phyloP scores from a whole-genome alignment of 768 basidiomycete species.

The Boletus edulis region DNA sequence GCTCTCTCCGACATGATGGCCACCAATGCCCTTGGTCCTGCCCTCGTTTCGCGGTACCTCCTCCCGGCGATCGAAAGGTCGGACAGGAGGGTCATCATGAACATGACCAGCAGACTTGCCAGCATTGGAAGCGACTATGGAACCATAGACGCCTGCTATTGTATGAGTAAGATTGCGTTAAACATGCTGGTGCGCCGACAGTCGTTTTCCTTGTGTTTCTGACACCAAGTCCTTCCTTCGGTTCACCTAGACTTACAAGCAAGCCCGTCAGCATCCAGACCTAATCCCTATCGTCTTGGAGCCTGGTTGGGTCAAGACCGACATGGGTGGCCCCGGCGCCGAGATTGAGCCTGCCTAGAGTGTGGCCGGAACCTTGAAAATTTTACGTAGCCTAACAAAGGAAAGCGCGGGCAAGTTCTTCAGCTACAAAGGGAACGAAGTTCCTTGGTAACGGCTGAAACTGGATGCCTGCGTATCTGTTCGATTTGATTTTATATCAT shows the following conservation, averaged over 20 bases:
- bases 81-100: slow-evolving; percentile 33
- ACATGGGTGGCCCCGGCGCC: slow-evolving; percentile 36
- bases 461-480: no score
- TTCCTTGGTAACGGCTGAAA: slow-evolving; percentile 8
- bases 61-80: slow-evolving; percentile 35
- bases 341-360: slow-evolving; percentile 30
- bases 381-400: not conserved
- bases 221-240: not conserved
- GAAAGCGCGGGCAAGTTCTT: slow-evolving; percentile 9
- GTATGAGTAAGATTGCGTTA: slow-evolving; percentile 9
- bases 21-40: slow-evolving; percentile 34
- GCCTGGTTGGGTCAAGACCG: slow-evolving; percentile 55
- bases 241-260: slow-evolving; percentile 11
- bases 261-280: slow-evolving; percentile 11
- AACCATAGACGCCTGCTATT: not conserved
- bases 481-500: no score
- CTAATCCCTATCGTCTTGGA: not conserved
- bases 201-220: no score
- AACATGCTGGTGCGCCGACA: slow-evolving; percentile 12
- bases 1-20: slow-evolving; percentile 20
- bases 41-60: slow-evolving; percentile 29
- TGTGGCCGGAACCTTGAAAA: slow-evolving; percentile 22
- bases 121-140: slow-evolving; percentile 26
- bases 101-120: slow-evolving; percentile 32
- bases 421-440: slow-evolving; percentile 4